phyloP scores from a whole-genome alignment of 164 flowering plant species.

The Taxillus chinensis region DNA sequence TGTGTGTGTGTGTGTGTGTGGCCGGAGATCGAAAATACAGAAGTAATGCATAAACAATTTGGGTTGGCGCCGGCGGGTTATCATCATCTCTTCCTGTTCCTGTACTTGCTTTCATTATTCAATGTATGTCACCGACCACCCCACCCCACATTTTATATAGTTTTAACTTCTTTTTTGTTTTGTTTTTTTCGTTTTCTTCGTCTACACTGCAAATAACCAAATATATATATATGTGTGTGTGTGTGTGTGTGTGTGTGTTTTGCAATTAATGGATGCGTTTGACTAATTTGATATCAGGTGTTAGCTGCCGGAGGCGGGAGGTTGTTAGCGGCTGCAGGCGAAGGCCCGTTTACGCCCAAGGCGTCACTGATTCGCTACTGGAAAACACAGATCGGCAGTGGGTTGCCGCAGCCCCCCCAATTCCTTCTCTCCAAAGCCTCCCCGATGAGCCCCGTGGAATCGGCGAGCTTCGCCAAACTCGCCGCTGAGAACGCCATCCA shows the following conservation, averaged over 20 bases:
- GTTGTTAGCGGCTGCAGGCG: no score
- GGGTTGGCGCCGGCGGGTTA: background rate
- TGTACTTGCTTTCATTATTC: background rate
- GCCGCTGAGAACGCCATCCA: constrained; percentile 42
- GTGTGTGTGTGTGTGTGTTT: no score
- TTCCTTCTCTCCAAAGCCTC: background rate
- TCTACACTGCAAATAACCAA: background rate
- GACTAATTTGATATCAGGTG: no score
- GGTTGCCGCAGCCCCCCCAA: background rate
- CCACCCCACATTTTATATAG: no score
- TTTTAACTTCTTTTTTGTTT: background rate
- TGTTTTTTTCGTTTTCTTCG: background rate
- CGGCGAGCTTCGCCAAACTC: constrained; percentile 44
- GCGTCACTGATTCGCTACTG: background rate
- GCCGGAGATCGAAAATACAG: background rate
- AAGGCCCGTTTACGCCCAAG: background rate
- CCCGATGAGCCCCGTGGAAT: constrained; percentile 23
- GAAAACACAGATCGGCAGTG: background rate
- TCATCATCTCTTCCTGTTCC: background rate
- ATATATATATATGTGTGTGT: no score
- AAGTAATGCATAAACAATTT: background rate
- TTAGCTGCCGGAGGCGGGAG: background rate
- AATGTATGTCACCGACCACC: background rate
- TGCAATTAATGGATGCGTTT: no score
- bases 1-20: background rate